These are phyloP conservation scores for Picocystis sp. DNA, from an alignment of 163 green algal genomes.

Conservation along the genomic window DNA sequence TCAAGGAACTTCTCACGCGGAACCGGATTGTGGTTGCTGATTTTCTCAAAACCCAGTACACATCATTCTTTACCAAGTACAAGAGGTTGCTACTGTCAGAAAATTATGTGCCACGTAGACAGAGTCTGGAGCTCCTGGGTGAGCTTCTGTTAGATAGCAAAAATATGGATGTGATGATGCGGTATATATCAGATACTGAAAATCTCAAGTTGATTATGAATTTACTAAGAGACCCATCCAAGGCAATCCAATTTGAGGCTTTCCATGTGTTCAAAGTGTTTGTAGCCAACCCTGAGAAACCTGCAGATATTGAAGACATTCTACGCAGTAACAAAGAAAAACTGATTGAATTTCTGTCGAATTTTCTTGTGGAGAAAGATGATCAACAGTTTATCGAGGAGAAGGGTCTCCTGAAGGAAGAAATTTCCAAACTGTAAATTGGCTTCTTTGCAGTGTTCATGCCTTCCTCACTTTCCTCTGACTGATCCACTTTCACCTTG, in stretches of 20 bases:
- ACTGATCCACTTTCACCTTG: too few relatives aligned
- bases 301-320: conserved; percentile 57
- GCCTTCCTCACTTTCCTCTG: too few relatives aligned
- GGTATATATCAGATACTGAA: conserved; percentile 66
- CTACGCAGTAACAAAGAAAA: conserved; percentile 80
- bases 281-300: conserved; percentile 91
- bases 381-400: conserved; percentile 86
- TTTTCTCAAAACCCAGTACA: conserved; percentile 67
- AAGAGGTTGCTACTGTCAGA: conserved; percentile 50
- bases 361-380: conserved; percentile 79
- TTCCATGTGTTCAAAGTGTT: conserved; percentile 99
- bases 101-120: conserved; percentile 81
- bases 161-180: conserved; percentile 63
- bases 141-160: conserved; percentile 74
- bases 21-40: conserved; percentile 65
- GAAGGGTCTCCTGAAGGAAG: conserved; percentile 72
- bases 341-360: conserved; percentile 73
- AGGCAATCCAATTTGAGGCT: conserved; percentile 90
- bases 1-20: conserved; percentile 72
- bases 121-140: conserved; percentile 64
- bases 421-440: conserved; percentile 39
- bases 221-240: conserved; percentile 68
- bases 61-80: conserved; percentile 55
- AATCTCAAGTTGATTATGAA: conserved; percentile 94
- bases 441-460: too few relatives aligned